Evolutionary conservation across 140 eudicot species (phyloP), one percentile per base, ranked within the genome.

Genomic region (Oenanthe javanica): DNA sequence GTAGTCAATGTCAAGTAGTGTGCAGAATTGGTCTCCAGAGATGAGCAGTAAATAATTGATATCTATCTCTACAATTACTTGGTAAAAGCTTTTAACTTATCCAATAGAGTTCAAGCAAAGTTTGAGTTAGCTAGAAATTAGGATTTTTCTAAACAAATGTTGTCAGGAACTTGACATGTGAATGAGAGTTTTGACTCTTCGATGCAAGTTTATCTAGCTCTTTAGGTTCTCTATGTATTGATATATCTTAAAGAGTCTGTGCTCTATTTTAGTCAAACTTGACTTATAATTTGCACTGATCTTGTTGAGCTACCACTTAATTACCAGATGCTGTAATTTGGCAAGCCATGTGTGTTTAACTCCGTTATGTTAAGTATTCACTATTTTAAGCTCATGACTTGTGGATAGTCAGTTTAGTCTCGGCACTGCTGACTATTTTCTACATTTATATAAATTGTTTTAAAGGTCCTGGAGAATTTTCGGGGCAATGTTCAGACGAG

Each of bases 401-500:
- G 36, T 75, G 54, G 46, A 75, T 48, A 36, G 77, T 45, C 31
- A 72, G 43, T 48, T 75, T 52, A 9, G 43, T 27, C 23, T 36
- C 4, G 14, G 14, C 40, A 2, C 40, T 75, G 64, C 55, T 75
- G n/a, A 75, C 36, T 25, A 19, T 27, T 23, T 43, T 48, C 4
- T 13, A 23, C 52, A 51, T 47, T n/a, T 23, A 31, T 36, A 55
- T 9, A 74, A 16, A 70, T 48, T 75, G 72, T 73, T 57, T 25
- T 80, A 11, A 77, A 94, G 97, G 98, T 94, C 75, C 80, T 88
- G 80, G 99, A 94, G 45, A 94, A 92, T 72, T 94, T 94, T 46
- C 77, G 97, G 85, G 97, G 97, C 15, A 93, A 93, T 75, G 96
- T 93, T 51, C 97, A 93, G 84, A 94, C 99, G 36, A 90, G 97